phyloP scores from a whole-genome alignment of 257 asterid species.

The Lantana camara region DNA sequence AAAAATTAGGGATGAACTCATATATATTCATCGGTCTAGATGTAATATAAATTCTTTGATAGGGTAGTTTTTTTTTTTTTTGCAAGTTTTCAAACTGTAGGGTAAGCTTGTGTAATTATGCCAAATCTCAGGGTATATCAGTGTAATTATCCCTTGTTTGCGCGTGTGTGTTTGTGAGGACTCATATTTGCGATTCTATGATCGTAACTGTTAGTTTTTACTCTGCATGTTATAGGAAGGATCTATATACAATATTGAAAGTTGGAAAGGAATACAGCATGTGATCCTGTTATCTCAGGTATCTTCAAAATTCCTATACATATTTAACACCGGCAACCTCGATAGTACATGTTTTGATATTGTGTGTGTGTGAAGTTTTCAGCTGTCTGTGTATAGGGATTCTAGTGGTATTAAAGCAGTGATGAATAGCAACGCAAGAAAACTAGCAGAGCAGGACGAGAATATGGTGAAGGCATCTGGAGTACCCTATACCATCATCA shows the following conservation, averaged over 20 bases:
- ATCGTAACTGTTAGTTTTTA: neutral
- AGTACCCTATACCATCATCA: slow-evolving; percentile 73
- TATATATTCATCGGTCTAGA: no score
- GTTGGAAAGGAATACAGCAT: slow-evolving; percentile 85
- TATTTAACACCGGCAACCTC: slow-evolving; percentile 25
- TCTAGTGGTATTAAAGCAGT: slow-evolving; percentile 78
- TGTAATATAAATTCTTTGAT: no score
- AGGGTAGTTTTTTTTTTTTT: no score
- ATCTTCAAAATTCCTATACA: slow-evolving; percentile 28
- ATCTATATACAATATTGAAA: slow-evolving; percentile 52
- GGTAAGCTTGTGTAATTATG: no score
- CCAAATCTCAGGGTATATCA: no score
- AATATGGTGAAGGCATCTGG: slow-evolving; percentile 56
- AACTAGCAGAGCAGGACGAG: slow-evolving; percentile 80
- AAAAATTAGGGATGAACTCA: no score
- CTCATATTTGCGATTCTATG: slow-evolving; percentile 1
- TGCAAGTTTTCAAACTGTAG: no score
- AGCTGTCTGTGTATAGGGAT: slow-evolving; percentile 85
- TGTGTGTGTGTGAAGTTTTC: slow-evolving; percentile 65
- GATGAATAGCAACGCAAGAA: slow-evolving; percentile 63
- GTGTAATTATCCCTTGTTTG: no score
- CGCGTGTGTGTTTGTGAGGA: neutral
- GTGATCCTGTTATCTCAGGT: slow-evolving; percentile 92
- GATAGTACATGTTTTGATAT: slow-evolving; percentile 32
- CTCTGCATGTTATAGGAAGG: slow-evolving; percentile 60